Evolutionary conservation across 1,284 basidiomycete species (phyloP).

Genomic region (Phenoliferia sp.): DNA sequence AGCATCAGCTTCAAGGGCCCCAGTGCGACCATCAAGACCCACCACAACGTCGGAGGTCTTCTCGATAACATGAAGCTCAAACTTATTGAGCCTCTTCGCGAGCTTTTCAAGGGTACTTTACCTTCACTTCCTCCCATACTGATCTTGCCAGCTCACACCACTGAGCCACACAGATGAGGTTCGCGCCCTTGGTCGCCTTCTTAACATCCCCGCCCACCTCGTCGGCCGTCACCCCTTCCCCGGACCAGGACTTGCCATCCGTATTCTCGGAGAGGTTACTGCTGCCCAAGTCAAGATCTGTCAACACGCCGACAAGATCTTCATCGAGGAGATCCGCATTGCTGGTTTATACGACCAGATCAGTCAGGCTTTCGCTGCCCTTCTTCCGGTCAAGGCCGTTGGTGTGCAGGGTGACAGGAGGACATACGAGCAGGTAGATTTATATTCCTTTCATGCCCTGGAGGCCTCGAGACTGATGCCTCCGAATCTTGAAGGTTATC

Average conservation of each 20-base stretch:
- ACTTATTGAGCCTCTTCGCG: constrained; percentile 93
- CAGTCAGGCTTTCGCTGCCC: constrained; percentile 92
- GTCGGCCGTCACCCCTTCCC: constrained; percentile 99
- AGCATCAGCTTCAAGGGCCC: constrained; percentile 99
- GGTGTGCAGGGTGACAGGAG: constrained; percentile 96
- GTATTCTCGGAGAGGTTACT: constrained; percentile 91
- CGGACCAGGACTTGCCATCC: constrained; percentile 96
- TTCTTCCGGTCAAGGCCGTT: constrained; percentile 93
- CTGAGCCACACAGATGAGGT: constrained; percentile 71
- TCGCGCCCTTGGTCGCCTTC: constrained; percentile 80
- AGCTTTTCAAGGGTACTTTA: constrained; percentile 88
- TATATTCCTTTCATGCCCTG: not conserved
- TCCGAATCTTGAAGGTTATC: constrained; percentile 57
- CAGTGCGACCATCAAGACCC: constrained; percentile 98
- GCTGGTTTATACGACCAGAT: constrained; percentile 92
- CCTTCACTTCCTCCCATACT: not conserved
- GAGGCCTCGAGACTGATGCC: not conserved
- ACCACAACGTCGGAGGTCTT: constrained; percentile 97
- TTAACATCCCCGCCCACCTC: constrained; percentile 85
- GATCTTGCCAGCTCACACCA: not conserved
- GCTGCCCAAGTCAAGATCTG: constrained; percentile 87
- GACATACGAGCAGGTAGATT: constrained; percentile 86
- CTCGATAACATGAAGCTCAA: constrained; percentile 98
- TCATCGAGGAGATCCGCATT: constrained; percentile 94
- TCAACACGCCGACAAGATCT: constrained; percentile 94